phyloP scores from a whole-genome alignment of 768 basidiomycete genomes.

The Phanerochaete carnosa region DNA sequence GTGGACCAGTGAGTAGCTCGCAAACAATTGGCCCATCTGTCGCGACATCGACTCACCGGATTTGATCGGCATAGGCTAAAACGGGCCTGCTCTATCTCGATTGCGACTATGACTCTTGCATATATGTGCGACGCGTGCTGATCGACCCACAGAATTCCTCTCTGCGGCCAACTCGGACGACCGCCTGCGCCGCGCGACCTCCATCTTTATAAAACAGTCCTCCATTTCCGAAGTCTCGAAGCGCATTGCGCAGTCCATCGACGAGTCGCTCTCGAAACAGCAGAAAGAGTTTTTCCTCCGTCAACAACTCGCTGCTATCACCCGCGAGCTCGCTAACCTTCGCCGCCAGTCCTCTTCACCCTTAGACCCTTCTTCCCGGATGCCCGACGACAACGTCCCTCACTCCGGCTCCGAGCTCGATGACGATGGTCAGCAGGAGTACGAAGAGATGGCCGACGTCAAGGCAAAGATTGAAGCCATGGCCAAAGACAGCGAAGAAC shows the following conservation, averaged over 20 bases:
- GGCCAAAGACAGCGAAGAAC: slow-evolving; percentile 70
- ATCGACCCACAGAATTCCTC: slow-evolving; percentile 47
- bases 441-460: slow-evolving; percentile 74
- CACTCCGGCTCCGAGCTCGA: slow-evolving; percentile 51
- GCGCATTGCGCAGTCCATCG: slow-evolving; percentile 77
- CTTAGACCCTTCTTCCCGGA: not conserved
- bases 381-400: not conserved
- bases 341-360: slow-evolving; percentile 27
- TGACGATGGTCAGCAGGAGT: slow-evolving; percentile 77
- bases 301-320: slow-evolving; percentile 79
- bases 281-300: slow-evolving; percentile 86
- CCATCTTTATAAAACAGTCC: slow-evolving; percentile 69
- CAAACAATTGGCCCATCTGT: not conserved
- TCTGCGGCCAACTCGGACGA: slow-evolving; percentile 55
- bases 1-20: not conserved
- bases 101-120: not conserved
- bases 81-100: not conserved
- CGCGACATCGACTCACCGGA: not conserved
- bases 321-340: slow-evolving; percentile 67
- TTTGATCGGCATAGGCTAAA: not conserved
- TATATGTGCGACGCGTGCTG: not conserved
- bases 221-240: slow-evolving; percentile 79
- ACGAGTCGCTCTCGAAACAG: slow-evolving; percentile 82
- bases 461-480: slow-evolving; percentile 73
- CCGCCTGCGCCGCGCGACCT: slow-evolving; percentile 63